A percentile compares a stretch with the other conserved stretches of the same genome.
phyloP scores from a whole-genome alignment of 257 asterid genomes.

The Agastache rugosa region DNA sequence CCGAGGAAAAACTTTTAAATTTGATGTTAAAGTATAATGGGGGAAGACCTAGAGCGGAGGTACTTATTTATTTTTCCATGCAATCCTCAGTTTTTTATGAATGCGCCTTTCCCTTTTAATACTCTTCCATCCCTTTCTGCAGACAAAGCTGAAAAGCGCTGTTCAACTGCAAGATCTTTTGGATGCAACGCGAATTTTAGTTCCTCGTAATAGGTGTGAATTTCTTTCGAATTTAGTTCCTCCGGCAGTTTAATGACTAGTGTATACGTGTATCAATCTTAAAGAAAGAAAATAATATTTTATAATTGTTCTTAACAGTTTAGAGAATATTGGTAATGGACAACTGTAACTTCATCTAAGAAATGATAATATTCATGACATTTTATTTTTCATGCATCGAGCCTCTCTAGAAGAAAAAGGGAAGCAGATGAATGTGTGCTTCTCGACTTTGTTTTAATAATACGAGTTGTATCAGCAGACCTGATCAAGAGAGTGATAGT shows the following conservation, averaged over 20 bases:
- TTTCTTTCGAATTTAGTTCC: not conserved
- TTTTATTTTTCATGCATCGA: not conserved
- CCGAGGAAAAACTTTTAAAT: constrained; percentile 93
- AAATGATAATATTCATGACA: not conserved
- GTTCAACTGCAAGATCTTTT: constrained; percentile 97
- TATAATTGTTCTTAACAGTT: not conserved
- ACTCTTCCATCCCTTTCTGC: constrained; percentile 40
- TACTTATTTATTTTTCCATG: constrained; percentile 38
- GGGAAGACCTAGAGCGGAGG: constrained; percentile 96
- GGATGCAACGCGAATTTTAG: constrained; percentile 93
- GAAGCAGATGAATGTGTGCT: constrained; percentile 1
- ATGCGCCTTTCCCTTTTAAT: constrained; percentile 26
- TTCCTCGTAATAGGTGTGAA: constrained; percentile 81
- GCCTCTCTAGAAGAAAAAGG: not conserved
- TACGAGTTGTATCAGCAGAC: constrained; percentile 50
- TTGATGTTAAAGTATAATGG: constrained; percentile 96
- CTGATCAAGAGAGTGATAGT: constrained; percentile 93
- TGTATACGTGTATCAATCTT: constrained; percentile 11
- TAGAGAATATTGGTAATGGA: not conserved
- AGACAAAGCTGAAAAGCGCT: constrained; percentile 97
- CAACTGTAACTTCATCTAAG: not conserved
- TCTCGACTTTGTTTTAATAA: constrained; percentile 1
- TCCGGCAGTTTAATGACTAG: constrained; percentile 2
- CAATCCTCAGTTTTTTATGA: constrained; percentile 27
- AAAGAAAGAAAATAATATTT: not conserved